A percentile compares a stretch with the other conserved stretches of the same genome.
phyloP scores from a whole-genome alignment of 2,329 filamentous ascomycete species.

The Paraconiothyrium brasiliense region DNA sequence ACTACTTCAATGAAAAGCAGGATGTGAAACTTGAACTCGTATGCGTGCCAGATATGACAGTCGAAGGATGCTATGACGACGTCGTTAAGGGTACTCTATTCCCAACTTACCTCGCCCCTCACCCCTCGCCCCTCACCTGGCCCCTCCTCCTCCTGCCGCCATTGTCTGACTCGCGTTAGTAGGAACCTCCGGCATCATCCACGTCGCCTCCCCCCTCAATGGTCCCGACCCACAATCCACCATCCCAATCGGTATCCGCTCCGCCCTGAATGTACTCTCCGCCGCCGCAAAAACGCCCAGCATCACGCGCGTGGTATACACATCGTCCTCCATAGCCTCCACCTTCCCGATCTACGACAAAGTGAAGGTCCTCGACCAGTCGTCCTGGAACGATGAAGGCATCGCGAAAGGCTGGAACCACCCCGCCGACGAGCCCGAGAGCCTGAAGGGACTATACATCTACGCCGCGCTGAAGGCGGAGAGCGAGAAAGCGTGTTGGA shows the following conservation, averaged over 20 bases:
- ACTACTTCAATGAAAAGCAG: constrained; percentile 40
- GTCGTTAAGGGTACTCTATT: constrained; percentile 36
- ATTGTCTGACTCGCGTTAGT: too few species aligned
- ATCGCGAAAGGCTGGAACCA: constrained; percentile 46
- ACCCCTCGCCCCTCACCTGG: too few species aligned
- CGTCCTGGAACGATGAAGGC: constrained; percentile 51
- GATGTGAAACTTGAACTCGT: constrained; percentile 40
- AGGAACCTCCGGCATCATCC: constrained; percentile 54
- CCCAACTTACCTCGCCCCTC: not conserved
- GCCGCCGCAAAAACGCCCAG: constrained; percentile 53
- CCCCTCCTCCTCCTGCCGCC: too few species aligned
- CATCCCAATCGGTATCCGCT: constrained; percentile 52
- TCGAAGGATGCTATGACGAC: constrained; percentile 37
- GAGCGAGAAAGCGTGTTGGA: constrained; percentile 58
- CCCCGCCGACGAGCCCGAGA: constrained; percentile 24
- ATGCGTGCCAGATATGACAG: constrained; percentile 39
- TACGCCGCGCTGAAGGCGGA: constrained; percentile 60
- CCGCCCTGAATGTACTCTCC: constrained; percentile 51
- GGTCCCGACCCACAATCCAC: constrained; percentile 52
- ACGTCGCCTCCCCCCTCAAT: constrained; percentile 56
- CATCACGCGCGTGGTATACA: constrained; percentile 57
- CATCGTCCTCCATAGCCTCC: constrained; percentile 53
- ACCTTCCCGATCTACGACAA: constrained; percentile 47
- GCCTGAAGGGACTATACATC: constrained; percentile 36
- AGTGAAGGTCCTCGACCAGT: constrained; percentile 40